phyloP scores from a whole-genome alignment of 2,329 filamentous ascomycete species.

The Fusarium proliferatum region DNA sequence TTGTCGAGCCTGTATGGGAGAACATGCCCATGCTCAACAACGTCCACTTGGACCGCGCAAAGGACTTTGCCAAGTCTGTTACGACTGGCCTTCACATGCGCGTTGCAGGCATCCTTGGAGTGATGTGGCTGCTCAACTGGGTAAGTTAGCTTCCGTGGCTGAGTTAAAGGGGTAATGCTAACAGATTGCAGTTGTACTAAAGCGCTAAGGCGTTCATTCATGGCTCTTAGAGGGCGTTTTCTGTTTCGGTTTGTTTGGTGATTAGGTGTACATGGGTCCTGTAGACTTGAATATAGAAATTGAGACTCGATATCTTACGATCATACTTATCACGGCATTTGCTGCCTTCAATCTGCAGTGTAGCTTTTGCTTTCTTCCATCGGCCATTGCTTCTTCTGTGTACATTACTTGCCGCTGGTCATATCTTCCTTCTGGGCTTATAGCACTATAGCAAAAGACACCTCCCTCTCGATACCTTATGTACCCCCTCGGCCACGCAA shows the following conservation, averaged over 20 bases:
- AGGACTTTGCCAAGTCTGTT: constrained; percentile 1
- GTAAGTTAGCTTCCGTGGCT: constrained; percentile 5
- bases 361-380: too few relatives aligned
- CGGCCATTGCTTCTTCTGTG: background rate
- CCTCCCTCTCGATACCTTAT: background rate
- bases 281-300: constrained; percentile 6
- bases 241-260: background rate
- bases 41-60: constrained; percentile 9
- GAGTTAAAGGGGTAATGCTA: background rate
- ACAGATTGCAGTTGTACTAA: constrained; percentile 33
- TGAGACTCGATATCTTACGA: background rate
- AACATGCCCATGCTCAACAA: constrained; percentile 16
- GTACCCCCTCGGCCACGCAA: background rate
- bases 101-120: constrained; percentile 24
- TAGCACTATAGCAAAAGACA: background rate
- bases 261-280: background rate
- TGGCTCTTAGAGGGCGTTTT: background rate
- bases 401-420: background rate
- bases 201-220: background rate
- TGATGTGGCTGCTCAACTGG: constrained; percentile 44
- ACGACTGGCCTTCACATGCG: constrained; percentile 19
- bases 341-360: too few relatives aligned
- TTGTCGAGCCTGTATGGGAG: constrained; percentile 35
- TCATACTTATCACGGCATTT: background rate
- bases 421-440: background rate